Conservation (phyloP, 768 basidiomycete genomes). For the Coprinopsis sp. region DNA sequence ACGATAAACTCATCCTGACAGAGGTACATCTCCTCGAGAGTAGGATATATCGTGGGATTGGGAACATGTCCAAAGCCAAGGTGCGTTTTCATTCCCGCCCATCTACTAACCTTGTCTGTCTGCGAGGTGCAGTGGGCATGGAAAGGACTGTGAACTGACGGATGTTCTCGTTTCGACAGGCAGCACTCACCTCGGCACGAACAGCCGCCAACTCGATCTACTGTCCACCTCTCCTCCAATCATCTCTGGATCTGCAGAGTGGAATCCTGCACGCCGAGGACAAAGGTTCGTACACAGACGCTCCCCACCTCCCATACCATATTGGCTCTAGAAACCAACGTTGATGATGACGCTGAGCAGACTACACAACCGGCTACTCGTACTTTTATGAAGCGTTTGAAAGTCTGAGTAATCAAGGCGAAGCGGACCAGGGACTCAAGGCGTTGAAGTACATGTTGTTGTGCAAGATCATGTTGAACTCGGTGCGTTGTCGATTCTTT, state of each 20-base stretch:
- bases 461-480: conserved; percentile 96
- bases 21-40: conserved; percentile 95
- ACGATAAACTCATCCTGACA: conserved; percentile 97
- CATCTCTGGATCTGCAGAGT: conserved; percentile 48
- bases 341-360: too few relatives aligned
- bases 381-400: conserved; percentile 99
- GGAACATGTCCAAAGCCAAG: conserved; percentile 89
- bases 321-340: too few relatives aligned
- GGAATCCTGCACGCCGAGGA: conserved; percentile 93
- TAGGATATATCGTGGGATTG: conserved; percentile 82
- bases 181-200: conserved; percentile 83
- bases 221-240: conserved; percentile 51
- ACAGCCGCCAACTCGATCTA: conserved; percentile 96
- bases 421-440: conserved; percentile 53
- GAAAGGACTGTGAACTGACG: neutral
- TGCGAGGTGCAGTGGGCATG: neutral
- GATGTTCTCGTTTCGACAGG: conserved; percentile 40
- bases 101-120: neutral
- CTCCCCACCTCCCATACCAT: too few relatives aligned
- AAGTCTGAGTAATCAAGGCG: conserved; percentile 70
- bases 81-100: conserved; percentile 30
- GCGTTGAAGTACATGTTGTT: conserved; percentile 97
- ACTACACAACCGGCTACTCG: conserved; percentile 94
- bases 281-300: too few relatives aligned
- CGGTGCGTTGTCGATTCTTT: conserved; percentile 48